These are phyloP conservation scores for Mycena vulgaris DNA, from an alignment of 768 basidiomycete species.

Conservation along the genomic window DNA sequence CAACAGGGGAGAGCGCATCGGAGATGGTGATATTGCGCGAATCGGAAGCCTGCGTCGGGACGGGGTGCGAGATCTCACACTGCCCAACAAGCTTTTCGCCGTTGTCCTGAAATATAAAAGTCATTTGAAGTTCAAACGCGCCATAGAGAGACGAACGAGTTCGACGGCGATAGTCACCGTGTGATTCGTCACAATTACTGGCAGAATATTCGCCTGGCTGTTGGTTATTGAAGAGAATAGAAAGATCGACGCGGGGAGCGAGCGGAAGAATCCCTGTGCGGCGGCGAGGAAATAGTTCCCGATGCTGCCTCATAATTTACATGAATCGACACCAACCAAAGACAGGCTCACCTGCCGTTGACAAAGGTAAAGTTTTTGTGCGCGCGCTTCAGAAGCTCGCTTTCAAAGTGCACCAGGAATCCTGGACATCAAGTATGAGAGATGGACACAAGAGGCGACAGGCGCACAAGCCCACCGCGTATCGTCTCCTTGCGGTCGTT, in stretches of 20 bases:
- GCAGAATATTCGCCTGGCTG: constrained; percentile 89
- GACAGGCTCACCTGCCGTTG: constrained; percentile 77
- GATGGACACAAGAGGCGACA: background rate
- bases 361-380: constrained; percentile 96
- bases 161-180: constrained; percentile 96
- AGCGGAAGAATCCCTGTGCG: constrained; percentile 91
- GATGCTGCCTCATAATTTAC: constrained; percentile 61
- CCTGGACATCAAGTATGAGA: constrained; percentile 59
- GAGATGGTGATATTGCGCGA: constrained; percentile 51
- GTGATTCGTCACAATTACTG: constrained; percentile 94
- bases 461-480: constrained; percentile 80
- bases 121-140: constrained; percentile 22
- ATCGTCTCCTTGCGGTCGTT: constrained; percentile 93
- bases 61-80: constrained; percentile 93
- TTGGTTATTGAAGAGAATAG: constrained; percentile 93
- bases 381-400: constrained; percentile 87
- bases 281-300: constrained; percentile 95
- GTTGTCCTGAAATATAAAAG: constrained; percentile 66
- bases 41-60: constrained; percentile 42
- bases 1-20: constrained; percentile 63
- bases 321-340: constrained; percentile 6
- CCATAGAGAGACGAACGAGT: constrained; percentile 62
- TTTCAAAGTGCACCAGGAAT: constrained; percentile 94
- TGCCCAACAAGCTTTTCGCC: constrained; percentile 88
- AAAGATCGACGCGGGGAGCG: constrained; percentile 94